A percentile compares a stretch with the other conserved stretches of the same genome.
phyloP scores from a whole-genome alignment of 2,329 filamentous ascomycete genomes.

The Epichloe gansuensis region DNA sequence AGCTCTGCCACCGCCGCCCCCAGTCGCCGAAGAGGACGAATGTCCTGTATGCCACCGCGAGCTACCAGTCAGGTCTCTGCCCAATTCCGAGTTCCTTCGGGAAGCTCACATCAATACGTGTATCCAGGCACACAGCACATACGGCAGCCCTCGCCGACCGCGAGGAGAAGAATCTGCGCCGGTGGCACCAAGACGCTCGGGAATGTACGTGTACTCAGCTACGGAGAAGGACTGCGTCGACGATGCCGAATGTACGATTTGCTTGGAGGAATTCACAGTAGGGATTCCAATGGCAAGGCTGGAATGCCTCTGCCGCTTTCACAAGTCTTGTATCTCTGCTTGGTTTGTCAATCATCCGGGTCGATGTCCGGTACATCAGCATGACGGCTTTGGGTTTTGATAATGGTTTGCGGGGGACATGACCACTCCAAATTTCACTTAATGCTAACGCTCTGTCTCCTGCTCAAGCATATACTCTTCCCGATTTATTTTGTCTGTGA shows the following conservation, averaged over 20 bases:
- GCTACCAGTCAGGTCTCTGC: conserved; percentile 44
- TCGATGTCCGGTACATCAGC: conserved; percentile 52
- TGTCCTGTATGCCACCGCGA: conserved; percentile 66
- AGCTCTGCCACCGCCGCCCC: conserved; percentile 31
- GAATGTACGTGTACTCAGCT: conserved; percentile 50
- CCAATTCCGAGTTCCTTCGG: conserved; percentile 40
- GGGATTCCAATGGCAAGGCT: conserved; percentile 51
- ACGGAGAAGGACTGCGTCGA: conserved; percentile 59
- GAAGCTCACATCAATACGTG: conserved; percentile 47
- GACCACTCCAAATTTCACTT: no score
- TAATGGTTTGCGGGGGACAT: neutral
- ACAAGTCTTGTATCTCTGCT: conserved; percentile 44
- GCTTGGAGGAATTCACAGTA: conserved; percentile 51
- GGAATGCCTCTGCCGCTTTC: conserved; percentile 55
- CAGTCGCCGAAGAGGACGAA: conserved; percentile 59
- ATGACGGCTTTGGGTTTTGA: conserved; percentile 44
- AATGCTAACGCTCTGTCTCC: no score
- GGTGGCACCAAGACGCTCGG: conserved; percentile 33
- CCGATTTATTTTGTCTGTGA: no score
- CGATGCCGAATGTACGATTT: conserved; percentile 55
- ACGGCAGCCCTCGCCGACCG: conserved; percentile 23
- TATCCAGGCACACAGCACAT: conserved; percentile 41
- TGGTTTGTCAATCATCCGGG: conserved; percentile 53
- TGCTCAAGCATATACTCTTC: no score
- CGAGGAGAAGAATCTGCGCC: conserved; percentile 13